Percentiles rank a stretch among this genome's conserved stretches.
Conservation (phyloP, 1,139 yeast genomes). For the Debaryomyces fabryi region DNA sequence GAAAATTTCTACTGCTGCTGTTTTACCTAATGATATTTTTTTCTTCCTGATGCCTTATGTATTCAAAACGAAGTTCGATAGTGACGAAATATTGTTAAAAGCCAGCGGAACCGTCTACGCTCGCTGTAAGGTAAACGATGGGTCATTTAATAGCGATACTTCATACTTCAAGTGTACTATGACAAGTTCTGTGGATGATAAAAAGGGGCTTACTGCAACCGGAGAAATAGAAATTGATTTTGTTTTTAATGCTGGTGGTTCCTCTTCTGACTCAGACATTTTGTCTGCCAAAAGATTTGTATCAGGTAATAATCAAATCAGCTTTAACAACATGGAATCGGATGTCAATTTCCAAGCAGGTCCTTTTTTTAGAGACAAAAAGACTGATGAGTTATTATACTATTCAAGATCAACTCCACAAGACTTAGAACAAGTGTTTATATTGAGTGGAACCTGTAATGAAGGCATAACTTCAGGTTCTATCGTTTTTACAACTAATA, state of each 20-base stretch:
- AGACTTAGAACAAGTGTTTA: slow-evolving; percentile 18
- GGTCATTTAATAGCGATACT: slow-evolving; percentile 13
- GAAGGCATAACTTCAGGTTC: slow-evolving; percentile 19
- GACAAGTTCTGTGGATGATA: slow-evolving; percentile 6
- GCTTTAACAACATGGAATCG: slow-evolving; percentile 18
- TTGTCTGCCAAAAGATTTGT: slow-evolving; percentile 15
- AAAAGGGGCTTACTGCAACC: slow-evolving; percentile 10
- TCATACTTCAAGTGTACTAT: slow-evolving; percentile 18
- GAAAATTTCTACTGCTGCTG: slow-evolving; percentile 14
- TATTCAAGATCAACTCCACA: slow-evolving; percentile 23
- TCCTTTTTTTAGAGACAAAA: slow-evolving; percentile 16
- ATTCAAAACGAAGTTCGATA: slow-evolving; percentile 20
- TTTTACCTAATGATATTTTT: slow-evolving; percentile 16
- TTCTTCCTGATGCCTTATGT: slow-evolving; percentile 21
- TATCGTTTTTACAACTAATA: slow-evolving; percentile 17
- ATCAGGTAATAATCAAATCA: slow-evolving; percentile 12
- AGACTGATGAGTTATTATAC: slow-evolving; percentile 14
- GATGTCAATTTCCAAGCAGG: slow-evolving; percentile 16
- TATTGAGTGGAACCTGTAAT: slow-evolving; percentile 19
- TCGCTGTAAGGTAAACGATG: slow-evolving; percentile 16
- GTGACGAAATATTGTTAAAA: slow-evolving; percentile 11
- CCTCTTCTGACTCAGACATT: slow-evolving; percentile 18
- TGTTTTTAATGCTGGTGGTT: slow-evolving; percentile 25
- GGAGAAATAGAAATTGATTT: slow-evolving; percentile 23
- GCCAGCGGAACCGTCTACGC: slow-evolving; percentile 17